Evolutionary conservation across 148 eudicot genomes (phyloP).

Genomic region (Nyssa sinensis): DNA sequence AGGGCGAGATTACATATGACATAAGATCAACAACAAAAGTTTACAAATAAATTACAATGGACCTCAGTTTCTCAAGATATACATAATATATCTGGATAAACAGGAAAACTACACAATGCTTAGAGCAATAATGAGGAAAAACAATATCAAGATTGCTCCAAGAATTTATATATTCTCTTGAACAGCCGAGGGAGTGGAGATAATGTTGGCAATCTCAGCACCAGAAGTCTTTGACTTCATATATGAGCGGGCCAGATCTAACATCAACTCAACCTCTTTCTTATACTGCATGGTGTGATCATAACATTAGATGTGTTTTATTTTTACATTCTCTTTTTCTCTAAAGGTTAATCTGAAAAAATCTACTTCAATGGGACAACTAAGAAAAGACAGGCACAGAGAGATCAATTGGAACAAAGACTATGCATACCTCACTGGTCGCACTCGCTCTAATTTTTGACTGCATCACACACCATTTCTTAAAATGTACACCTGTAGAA

Average conservation of each 20-base stretch:
- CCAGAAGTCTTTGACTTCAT: constrained; percentile 41
- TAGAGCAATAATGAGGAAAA: not conserved
- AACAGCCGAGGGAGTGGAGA: constrained; percentile 11
- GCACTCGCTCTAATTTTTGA: constrained; percentile 86
- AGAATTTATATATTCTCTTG: constrained; percentile 19
- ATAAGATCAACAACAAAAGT: not conserved
- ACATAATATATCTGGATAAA: not conserved
- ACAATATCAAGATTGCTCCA: not conserved
- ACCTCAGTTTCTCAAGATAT: not conserved
- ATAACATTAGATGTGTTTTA: no score
- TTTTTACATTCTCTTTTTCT: not conserved
- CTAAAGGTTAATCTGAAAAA: not conserved
- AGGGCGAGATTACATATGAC: constrained; percentile 26
- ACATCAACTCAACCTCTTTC: constrained; percentile 66
- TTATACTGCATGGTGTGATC: constrained; percentile 62
- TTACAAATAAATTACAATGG: not conserved
- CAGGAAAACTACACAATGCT: not conserved
- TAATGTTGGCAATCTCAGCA: constrained; percentile 14
- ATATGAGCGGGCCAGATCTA: constrained; percentile 54
- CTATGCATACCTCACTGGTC: constrained; percentile 60
- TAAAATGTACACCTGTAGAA: constrained; percentile 81
- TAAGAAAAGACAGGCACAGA: not conserved
- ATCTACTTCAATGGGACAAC: not conserved
- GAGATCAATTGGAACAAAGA: no score
- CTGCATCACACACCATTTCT: constrained; percentile 98